These are phyloP conservation scores for Thelonectria blattea DNA, from an alignment of 2,329 filamentous ascomycete species.

Conservation along the genomic window DNA sequence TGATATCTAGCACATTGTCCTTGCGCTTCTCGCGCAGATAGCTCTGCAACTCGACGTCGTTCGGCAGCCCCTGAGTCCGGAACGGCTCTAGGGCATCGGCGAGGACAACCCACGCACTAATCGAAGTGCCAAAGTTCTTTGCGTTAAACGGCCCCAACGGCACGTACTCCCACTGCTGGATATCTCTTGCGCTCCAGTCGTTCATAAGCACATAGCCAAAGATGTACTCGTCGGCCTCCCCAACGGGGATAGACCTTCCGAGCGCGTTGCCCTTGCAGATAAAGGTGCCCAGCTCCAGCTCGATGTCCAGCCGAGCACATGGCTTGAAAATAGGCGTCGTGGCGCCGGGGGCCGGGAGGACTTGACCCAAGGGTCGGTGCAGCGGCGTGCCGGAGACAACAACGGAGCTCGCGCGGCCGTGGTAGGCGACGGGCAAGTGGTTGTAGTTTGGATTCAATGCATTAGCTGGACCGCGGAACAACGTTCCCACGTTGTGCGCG, in stretches of 20 bases:
- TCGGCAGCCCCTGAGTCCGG: constrained; percentile 34
- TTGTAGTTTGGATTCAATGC: constrained; percentile 83
- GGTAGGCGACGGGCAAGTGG: constrained; percentile 80
- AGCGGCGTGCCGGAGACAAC: constrained; percentile 77
- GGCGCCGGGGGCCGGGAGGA: constrained; percentile 57
- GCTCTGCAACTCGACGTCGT: constrained; percentile 42
- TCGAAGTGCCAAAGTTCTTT: constrained; percentile 65
- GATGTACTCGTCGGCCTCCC: constrained; percentile 69
- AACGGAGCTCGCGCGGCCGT: constrained; percentile 77
- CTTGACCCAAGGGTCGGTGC: constrained; percentile 74
- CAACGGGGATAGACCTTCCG: constrained; percentile 68
- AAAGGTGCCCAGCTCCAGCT: constrained; percentile 79
- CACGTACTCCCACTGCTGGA: constrained; percentile 66
- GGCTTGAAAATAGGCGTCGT: constrained; percentile 62
- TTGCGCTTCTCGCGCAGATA: constrained; percentile 62
- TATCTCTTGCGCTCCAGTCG: constrained; percentile 68
- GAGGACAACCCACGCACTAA: constrained; percentile 68
- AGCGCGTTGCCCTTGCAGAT: constrained; percentile 70
- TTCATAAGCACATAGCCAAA: constrained; percentile 73
- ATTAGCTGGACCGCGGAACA: constrained; percentile 76
- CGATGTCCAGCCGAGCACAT: constrained; percentile 70
- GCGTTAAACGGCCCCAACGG: constrained; percentile 67
- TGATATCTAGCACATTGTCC: constrained; percentile 45
- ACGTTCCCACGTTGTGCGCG: constrained; percentile 70
- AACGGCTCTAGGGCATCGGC: constrained; percentile 58